Evolutionary conservation across 192 early-diverging fungal species (phyloP).

Genomic region (Podochytrium sp.): DNA sequence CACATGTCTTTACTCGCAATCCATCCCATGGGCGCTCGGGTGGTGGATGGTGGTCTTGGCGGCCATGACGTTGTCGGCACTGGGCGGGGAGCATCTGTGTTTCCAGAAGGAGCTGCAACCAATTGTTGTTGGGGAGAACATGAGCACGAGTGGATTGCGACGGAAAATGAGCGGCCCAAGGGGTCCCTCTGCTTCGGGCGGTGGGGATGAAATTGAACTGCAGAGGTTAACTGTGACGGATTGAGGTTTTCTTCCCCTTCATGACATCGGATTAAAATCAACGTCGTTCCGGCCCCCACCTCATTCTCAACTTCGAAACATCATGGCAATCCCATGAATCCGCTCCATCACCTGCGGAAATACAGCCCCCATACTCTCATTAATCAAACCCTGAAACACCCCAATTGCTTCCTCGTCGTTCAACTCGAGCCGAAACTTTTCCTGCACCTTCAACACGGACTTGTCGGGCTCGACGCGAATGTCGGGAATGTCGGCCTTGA

Average conservation of each 20-base stretch:
- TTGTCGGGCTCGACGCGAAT: conserved; percentile 98
- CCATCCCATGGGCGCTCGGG: conserved; percentile 62
- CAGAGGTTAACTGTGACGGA: background rate
- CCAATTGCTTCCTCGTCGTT: conserved; percentile 91
- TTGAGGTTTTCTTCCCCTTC: no score
- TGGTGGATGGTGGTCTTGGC: conserved; percentile 71
- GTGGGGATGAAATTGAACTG: conserved; percentile 3
- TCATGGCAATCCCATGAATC: conserved; percentile 95
- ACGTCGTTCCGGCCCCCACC: background rate
- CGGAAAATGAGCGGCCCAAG: background rate
- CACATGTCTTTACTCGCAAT: conserved; percentile 57
- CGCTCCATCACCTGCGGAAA: conserved; percentile 98
- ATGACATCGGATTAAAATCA: background rate
- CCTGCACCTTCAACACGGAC: conserved; percentile 95
- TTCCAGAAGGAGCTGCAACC: conserved; percentile 83
- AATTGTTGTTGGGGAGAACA: conserved; percentile 47
- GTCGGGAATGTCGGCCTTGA: conserved; percentile 94
- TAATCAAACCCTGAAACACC: conserved; percentile 90
- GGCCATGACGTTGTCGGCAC: conserved; percentile 61
- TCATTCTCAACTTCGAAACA: conserved; percentile 34
- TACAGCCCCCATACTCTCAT: conserved; percentile 90
- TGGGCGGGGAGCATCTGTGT: conserved; percentile 82
- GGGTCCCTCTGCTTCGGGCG: no score
- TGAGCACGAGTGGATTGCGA: background rate
- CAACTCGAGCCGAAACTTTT: conserved; percentile 92